Base-by-base conservation (phyloP, 1,284 basidiomycete genomes). In the Ceratobasidium sp. region DNA sequence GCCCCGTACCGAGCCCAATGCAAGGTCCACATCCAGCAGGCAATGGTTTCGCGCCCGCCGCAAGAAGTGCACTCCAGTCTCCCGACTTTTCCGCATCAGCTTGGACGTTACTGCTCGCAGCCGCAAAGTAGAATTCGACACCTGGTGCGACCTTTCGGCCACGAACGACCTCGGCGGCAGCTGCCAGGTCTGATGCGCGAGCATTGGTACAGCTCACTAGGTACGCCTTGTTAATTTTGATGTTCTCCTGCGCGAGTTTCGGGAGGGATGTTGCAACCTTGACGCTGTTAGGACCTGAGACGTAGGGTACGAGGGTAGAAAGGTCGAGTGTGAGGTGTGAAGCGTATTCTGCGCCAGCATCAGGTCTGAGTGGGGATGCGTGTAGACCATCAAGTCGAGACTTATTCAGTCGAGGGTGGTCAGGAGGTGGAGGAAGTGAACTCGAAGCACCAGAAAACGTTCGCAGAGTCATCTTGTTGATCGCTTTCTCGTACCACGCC, bases 171-270 rank as follows among this genome's bases (percentile, higher is more conserved):
- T 89, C 89, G 0, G 97, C 98, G 0, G 97, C 97, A 0, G 95
- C 93, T 17, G 94, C 90, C 78, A 99, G 92, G 82, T 99, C 97
- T 0, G 97, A 98, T 0, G 94, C 93, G 53, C 98, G 94, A 4
- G 97, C 97, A 85, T 99, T 99, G 79, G 98, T 99, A 84, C 97
- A 99, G 79, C 95, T 97, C 63, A 99, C 95, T 69, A 99, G 94
- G 85, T 99, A 99, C 0, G 97, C 97, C 85, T 99, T 99, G 82
- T 99, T 90, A 83, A 99, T 98, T 33, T 89, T 86, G 80, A 99
- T 94, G 42, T 89, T 89, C 54, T 89, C 86, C 56, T 90, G 85
- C 81, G 94, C 90, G 23, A 99, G 89, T 53, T 89, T 87, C 4
- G 96, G 92, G 0, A 99, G 89, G 0, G 97, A 95, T 0, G 93